Evolutionary conservation across 331 rosid species (phyloP), one percentile per base, ranked within the genome.

Genomic region (Quercus tomentella): DNA sequence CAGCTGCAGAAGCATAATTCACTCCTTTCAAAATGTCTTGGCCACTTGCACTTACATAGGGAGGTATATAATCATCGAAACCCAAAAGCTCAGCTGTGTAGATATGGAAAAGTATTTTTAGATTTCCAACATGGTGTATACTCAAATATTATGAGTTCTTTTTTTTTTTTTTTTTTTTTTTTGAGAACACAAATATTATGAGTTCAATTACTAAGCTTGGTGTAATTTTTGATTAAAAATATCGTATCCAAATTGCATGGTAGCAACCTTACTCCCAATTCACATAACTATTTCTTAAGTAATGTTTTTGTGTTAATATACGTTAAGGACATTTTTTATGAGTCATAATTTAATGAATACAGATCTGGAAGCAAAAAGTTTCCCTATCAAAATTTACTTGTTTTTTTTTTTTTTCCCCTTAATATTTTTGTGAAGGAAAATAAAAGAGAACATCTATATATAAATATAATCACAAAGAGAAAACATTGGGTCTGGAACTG

Each of bases 1-100:
- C 93, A 49, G 96, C 96, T 52, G 93, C 96, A 5, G 96, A 91
- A 30, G 96, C 96, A 63, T 84, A 91, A 82, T 91, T 91, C 31
- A 91, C 90, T 72, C 96, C 96, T 55, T 2, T 62, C 21, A 91
- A 91, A 43, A 91, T 86, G 65, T 79, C 88, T 81, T 58, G 79
- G 25, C 91, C 96, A 11, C 87, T 87, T 1, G 86, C 87, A 11
- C 56, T 31, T 49, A 82, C 66, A 81, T 68, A 91, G 8, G 96
- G 85, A 62, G 86, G 80, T 62, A 87, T 87, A 82, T 87, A 89
- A 76, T 74, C 56, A 1, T 83, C 73, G 72, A 91, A 89, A 17
- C 89, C 96, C 84, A 91, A 71, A 61, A 80, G 89, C 54, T 87
- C 84, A 83, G 91, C 93, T 91, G 80, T 60, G 55, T 7, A 61